phyloP scores from a whole-genome alignment of 805 yeast genomes.

The Candida ovalis region DNA sequence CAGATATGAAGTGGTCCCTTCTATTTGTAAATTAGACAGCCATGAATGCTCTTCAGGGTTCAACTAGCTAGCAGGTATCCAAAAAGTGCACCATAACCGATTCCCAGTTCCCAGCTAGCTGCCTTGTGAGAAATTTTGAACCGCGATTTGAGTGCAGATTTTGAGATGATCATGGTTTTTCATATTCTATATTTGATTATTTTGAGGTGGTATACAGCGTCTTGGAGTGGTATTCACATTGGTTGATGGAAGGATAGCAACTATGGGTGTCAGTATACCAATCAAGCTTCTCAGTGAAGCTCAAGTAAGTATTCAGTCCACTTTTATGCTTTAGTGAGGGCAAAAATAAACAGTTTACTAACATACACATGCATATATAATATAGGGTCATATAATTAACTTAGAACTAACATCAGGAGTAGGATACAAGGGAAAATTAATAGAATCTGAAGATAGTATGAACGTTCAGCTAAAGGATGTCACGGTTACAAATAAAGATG shows the following conservation, averaged over 20 bases:
- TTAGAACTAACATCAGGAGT: slow-evolving; percentile 84
- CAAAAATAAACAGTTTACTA: neutral
- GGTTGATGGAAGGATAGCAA: no score
- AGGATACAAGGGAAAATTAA: slow-evolving; percentile 79
- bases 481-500: slow-evolving; percentile 72
- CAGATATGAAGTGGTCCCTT: no score
- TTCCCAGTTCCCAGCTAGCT: no score
- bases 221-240: neutral
- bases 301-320: slow-evolving; percentile 36
- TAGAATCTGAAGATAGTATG: slow-evolving; percentile 91
- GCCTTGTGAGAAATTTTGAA: neutral
- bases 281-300: slow-evolving; percentile 84
- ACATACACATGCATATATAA: neutral
- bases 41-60: no score
- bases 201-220: no score
- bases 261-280: slow-evolving; percentile 75
- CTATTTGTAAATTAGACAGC: no score
- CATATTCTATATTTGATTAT: neutral
- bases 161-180: neutral
- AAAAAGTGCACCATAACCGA: neutral
- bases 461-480: slow-evolving; percentile 83
- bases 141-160: neutral
- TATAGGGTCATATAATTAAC: slow-evolving; percentile 76
- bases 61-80: no score
- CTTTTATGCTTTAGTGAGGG: neutral